Evolutionary conservation across 2,329 filamentous ascomycete species (phyloP).

Genomic region (Hypoxylon sp.): DNA sequence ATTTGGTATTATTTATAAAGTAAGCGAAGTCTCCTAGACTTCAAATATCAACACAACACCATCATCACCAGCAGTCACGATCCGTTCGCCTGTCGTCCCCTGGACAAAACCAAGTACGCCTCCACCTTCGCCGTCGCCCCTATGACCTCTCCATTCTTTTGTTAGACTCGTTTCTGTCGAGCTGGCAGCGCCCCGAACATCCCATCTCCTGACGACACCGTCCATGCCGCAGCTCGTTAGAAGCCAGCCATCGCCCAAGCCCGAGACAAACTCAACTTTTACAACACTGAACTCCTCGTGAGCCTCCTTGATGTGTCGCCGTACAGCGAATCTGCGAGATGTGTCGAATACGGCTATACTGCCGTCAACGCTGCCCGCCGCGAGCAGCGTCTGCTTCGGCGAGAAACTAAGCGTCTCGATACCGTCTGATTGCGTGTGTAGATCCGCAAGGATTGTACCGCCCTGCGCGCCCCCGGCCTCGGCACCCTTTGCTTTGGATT

Average conservation of each 20-base stretch:
- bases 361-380: slow-evolving; percentile 78
- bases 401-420: slow-evolving; percentile 83
- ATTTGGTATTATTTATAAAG: slow-evolving; percentile 1
- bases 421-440: slow-evolving; percentile 81
- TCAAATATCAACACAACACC: slow-evolving; percentile 78
- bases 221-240: slow-evolving; percentile 94
- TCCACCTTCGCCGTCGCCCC: slow-evolving; percentile 86
- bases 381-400: slow-evolving; percentile 65
- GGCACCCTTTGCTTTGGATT: slow-evolving; percentile 57
- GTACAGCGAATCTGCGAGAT: slow-evolving; percentile 86
- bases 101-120: slow-evolving; percentile 94
- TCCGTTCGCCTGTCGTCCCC: slow-evolving; percentile 76
- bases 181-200: slow-evolving; percentile 69
- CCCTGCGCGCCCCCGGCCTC: slow-evolving; percentile 60
- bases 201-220: slow-evolving; percentile 91
- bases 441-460: slow-evolving; percentile 80
- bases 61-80: slow-evolving; percentile 95
- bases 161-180: slow-evolving; percentile 76
- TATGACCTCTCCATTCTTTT: slow-evolving; percentile 91
- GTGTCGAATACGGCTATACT: slow-evolving; percentile 90
- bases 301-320: slow-evolving; percentile 83
- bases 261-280: slow-evolving; percentile 87
- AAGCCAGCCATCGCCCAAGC: slow-evolving; percentile 70
- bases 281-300: slow-evolving; percentile 93
- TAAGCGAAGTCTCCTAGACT: slow-evolving; percentile 55